Conservation (phyloP, 768 basidiomycete species). For the Rubroboletus satanas region DNA sequence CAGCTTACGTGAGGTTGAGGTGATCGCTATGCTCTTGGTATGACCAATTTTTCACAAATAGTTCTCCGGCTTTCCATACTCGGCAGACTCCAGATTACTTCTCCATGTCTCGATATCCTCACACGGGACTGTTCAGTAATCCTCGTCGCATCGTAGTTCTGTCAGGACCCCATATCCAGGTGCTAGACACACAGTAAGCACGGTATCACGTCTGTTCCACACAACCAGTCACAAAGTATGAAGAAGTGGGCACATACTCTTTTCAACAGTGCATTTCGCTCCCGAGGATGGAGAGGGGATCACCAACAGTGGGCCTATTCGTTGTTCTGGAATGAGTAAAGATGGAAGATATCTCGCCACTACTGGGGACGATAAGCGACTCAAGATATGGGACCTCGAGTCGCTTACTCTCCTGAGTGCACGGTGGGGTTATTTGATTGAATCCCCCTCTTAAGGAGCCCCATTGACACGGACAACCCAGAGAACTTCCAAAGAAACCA, state of each 20-base stretch:
- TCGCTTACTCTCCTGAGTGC: constrained; percentile 53
- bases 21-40: no score
- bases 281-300: constrained; percentile 31
- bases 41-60: no score
- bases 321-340: constrained; percentile 52
- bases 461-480: constrained; percentile 26
- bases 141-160: constrained; percentile 39
- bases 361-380: constrained; percentile 72
- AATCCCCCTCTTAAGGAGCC: not conserved
- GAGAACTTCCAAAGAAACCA: constrained; percentile 81
- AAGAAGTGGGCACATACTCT: constrained; percentile 52
- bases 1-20: no score
- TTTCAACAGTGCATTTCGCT: constrained; percentile 39
- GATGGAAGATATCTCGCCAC: constrained; percentile 52
- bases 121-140: constrained; percentile 44
- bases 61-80: no score
- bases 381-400: constrained; percentile 72
- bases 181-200: constrained; percentile 52
- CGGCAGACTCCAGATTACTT: no score
- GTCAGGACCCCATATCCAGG: constrained; percentile 61
- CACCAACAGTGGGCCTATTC: constrained; percentile 52
- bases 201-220: not conserved
- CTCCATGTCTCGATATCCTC: constrained; percentile 45
- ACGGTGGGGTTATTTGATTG: constrained; percentile 42
- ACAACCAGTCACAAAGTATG: constrained; percentile 2